These are phyloP conservation scores for Gossypium mustelinum DNA, from an alignment of 345 rosid species.

Conservation along the genomic window DNA sequence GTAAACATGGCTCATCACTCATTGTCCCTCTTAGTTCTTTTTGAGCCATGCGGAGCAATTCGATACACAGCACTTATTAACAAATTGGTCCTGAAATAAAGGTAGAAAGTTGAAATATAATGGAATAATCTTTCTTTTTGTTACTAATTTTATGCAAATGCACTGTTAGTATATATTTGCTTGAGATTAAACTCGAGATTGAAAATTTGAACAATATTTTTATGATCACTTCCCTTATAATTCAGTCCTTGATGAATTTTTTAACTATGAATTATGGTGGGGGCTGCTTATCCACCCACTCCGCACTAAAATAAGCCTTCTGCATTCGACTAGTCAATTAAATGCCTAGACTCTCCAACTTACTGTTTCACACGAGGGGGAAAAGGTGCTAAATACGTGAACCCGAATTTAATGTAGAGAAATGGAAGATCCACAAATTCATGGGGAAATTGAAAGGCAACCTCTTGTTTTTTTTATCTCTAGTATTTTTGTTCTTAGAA, in stretches of 20 bases:
- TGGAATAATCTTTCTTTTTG: neutral
- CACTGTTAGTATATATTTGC: too few relatives aligned
- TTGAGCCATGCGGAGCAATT: neutral
- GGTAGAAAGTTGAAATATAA: too few relatives aligned
- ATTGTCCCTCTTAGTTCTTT: too few relatives aligned
- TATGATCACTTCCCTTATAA: too few relatives aligned
- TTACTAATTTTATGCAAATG: neutral
- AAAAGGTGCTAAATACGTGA: neutral
- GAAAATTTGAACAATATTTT: neutral
- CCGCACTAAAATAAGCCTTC: constrained; percentile 10
- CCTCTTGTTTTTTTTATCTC: neutral
- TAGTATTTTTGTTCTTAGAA: neutral
- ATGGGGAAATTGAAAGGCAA: constrained; percentile 9
- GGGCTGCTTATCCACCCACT: constrained; percentile 2
- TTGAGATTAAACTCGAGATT: neutral
- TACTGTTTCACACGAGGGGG: neutral
- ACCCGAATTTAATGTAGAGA: neutral
- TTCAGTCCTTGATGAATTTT: neutral
- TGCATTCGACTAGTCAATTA: neutral
- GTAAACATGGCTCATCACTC: too few relatives aligned
- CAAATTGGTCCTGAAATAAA: neutral
- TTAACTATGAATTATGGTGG: neutral
- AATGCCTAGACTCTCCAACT: neutral
- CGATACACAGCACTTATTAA: neutral
- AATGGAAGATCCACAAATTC: constrained; percentile 6